Evolutionary conservation across 352 stramenopile species (phyloP).

Genomic region (Phytopythium oedochilum): DNA sequence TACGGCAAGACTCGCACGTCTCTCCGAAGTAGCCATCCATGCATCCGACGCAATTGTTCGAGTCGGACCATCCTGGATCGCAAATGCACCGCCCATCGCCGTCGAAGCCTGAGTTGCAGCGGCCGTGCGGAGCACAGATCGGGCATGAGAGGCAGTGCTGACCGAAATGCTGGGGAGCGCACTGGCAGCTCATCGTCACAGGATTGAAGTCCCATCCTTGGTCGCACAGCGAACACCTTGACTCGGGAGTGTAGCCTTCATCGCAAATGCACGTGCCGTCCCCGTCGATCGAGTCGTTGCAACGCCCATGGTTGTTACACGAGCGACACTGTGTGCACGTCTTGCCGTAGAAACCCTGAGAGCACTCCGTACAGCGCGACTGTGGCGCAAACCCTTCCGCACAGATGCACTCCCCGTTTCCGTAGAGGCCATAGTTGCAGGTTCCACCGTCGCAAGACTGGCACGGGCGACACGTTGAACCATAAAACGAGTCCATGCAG

Average conservation of each 20-base stretch:
- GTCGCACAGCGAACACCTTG: conserved; percentile 72
- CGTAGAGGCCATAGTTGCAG: conserved; percentile 76
- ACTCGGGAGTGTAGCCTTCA: conserved; percentile 74
- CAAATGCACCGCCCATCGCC: conserved; percentile 84
- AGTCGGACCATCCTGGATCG: conserved; percentile 81
- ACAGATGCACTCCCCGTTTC: conserved; percentile 80
- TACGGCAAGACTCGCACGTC: conserved; percentile 63
- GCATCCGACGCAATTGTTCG: conserved; percentile 86
- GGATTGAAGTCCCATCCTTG: conserved; percentile 87
- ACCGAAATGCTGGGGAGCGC: conserved; percentile 77
- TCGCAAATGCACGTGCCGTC: conserved; percentile 82
- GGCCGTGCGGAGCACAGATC: conserved; percentile 80
- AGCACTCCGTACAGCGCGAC: conserved; percentile 72
- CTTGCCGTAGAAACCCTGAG: conserved; percentile 63
- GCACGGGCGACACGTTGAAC: conserved; percentile 61
- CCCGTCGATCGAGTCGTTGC: conserved; percentile 60
- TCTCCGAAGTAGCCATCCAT: conserved; percentile 80
- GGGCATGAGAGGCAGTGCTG: conserved; percentile 73
- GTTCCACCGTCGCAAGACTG: conserved; percentile 72
- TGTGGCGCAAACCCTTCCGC: conserved; percentile 69
- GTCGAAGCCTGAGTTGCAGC: conserved; percentile 79
- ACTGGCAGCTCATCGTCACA: conserved; percentile 84
- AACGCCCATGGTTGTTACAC: conserved; percentile 81
- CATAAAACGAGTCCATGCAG: conserved; percentile 83
- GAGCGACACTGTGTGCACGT: conserved; percentile 74